These are phyloP conservation scores for Trifolium fragiferum DNA, from an alignment of 306 rosid species.

Conservation along the genomic window DNA sequence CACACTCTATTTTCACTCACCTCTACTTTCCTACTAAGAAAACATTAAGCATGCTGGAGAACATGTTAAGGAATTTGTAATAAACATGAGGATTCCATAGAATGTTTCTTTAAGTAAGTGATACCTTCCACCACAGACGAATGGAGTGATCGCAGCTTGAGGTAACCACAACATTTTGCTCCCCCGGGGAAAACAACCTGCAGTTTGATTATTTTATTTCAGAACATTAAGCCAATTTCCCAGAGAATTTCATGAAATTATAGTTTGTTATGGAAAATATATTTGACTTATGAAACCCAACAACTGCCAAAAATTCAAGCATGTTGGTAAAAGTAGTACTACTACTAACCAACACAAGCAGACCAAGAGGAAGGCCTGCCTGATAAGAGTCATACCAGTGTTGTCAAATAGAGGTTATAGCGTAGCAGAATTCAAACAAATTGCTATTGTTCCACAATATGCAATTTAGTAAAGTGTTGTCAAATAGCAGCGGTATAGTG, in stretches of 20 bases:
- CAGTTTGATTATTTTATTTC: conserved; percentile 40
- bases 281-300: conserved; percentile 15
- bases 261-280: conserved; percentile 11
- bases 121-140: conserved; percentile 91
- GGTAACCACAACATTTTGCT: conserved; percentile 66
- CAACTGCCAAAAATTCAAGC: not conserved
- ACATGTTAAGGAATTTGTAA: not conserved
- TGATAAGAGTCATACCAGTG: not conserved
- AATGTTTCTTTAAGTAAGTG: conserved; percentile 20
- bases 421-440: not conserved
- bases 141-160: conserved; percentile 85
- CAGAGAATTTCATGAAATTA: not conserved
- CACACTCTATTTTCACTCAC: conserved; percentile 19
- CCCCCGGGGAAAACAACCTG: conserved; percentile 72
- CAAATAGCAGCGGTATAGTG: not conserved
- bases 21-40: conserved; percentile 1
- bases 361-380: conserved; percentile 1
- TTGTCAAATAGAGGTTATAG: not conserved
- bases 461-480: not conserved
- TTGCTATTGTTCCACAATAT: not conserved
- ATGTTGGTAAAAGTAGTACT: conserved; percentile 6
- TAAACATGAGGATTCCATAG: conserved; percentile 13
- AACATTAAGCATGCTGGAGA: conserved; percentile 1
- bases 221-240: conserved; percentile 34
- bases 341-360: conserved; percentile 22